Evolutionary conservation across 139 green algal genomes (phyloP), one percentile per base, ranked within the genome.

Genomic region (Limnomonas spitsbergensis): DNA sequence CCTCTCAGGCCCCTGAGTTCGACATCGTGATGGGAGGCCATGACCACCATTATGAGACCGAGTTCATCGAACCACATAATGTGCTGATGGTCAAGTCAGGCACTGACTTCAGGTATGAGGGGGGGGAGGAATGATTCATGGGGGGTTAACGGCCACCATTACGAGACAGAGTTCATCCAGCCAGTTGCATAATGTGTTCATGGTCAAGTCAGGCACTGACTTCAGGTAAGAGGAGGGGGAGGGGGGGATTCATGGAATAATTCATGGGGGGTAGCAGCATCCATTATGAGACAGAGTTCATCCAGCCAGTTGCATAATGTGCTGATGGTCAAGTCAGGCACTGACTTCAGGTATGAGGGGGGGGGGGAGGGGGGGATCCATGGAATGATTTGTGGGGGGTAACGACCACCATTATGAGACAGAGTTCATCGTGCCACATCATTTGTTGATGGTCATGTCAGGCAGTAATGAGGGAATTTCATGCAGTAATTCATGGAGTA

Each of bases 211-310:
- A n/a, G n/a, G n/a, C n/a, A n/a, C n/a, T n/a, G n/a, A n/a, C n/a
- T 78, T 78, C 72, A 78, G 72, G 72, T 53, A n/a, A n/a, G n/a
- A n/a, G 6, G 32, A 34, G 38, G 61, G n/a, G n/a, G n/a, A n/a
- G n/a, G n/a, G n/a, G n/a, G n/a, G n/a, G n/a, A n/a, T n/a, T n/a
- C n/a, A n/a, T n/a, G n/a, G n/a, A n/a, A n/a, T n/a, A n/a, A n/a
- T n/a, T 96, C 2, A 80, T 95, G 52, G 91, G 89, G 2, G 91
- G 91, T 1, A 91, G 95, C 69, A 91, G 95, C 78, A 91, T 95
- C 78, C 84, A 92, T 73, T 93, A 92, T 80, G 72, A 87, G 27
- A 68, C 79, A 4, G 80, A 71, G 3, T 80, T 82, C 38, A 79
- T 84, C 1, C 27, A 80, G 66, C 87, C 87, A 2, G 92, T 84